A percentile compares a stretch with the other conserved stretches of the same genome.
These are phyloP conservation scores for Gloeophyllum trabeum DNA, from an alignment of 768 basidiomycete species.

Conservation along the genomic window DNA sequence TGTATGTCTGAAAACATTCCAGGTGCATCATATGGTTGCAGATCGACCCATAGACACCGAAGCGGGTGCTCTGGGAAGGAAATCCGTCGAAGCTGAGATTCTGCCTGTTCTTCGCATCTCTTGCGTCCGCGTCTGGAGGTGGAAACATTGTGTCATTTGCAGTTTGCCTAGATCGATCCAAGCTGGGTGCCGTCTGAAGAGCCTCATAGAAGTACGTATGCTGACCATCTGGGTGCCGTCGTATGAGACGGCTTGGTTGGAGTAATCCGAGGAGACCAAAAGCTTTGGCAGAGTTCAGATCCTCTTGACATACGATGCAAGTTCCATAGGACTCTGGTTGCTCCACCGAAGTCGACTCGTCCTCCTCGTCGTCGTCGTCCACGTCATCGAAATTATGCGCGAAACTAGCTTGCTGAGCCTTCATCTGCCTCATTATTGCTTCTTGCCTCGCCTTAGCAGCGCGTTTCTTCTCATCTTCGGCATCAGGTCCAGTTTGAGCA, in stretches of 20 bases:
- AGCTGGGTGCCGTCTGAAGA: constrained; percentile 44
- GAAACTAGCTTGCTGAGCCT: constrained; percentile 82
- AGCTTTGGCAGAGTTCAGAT: constrained; percentile 55
- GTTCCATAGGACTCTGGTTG: constrained; percentile 61
- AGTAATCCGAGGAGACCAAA: constrained; percentile 85
- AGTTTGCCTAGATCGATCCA: constrained; percentile 41
- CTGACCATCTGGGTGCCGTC: constrained; percentile 63
- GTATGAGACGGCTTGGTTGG: constrained; percentile 78
- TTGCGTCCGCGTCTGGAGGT: constrained; percentile 35
- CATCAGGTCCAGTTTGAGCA: constrained; percentile 26
- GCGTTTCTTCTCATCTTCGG: constrained; percentile 64
- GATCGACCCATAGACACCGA: constrained; percentile 78
- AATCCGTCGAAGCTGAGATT: constrained; percentile 63
- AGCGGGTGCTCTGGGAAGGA: constrained; percentile 58
- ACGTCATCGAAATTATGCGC: constrained; percentile 64
- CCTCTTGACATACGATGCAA: constrained; percentile 99
- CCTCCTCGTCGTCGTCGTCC: constrained; percentile 61
- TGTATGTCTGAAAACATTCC: constrained; percentile 89
- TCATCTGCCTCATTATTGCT: constrained; percentile 93
- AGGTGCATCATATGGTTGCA: constrained; percentile 98
- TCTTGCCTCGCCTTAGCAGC: constrained; percentile 89
- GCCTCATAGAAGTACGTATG: constrained; percentile 59
- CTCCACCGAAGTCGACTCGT: constrained; percentile 35
- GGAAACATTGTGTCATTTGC: constrained; percentile 29
- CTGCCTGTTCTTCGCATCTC: constrained; percentile 29